These are phyloP conservation scores for Trametes sanguinea DNA, from an alignment of 768 basidiomycete species.

Conservation along the genomic window DNA sequence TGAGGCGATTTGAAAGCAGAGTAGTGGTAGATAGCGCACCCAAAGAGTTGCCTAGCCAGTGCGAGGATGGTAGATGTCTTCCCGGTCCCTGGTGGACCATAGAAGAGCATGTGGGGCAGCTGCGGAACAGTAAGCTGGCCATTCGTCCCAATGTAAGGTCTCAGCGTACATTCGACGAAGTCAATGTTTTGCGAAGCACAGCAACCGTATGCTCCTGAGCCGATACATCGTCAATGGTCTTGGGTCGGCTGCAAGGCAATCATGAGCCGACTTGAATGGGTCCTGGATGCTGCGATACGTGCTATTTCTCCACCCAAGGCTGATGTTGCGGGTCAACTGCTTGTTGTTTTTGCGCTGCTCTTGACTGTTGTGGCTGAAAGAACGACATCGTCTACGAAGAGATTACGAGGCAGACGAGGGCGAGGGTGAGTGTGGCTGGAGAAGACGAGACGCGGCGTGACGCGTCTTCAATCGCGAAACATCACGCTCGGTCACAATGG, in stretches of 20 bases:
- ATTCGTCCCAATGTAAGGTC: background rate
- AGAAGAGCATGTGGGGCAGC: slow-evolving; percentile 99
- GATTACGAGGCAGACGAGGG: background rate
- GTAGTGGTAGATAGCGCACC: slow-evolving; percentile 48
- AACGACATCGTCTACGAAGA: slow-evolving; percentile 55
- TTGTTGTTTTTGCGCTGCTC: slow-evolving; percentile 35
- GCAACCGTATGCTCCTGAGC: slow-evolving; percentile 96
- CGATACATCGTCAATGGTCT: slow-evolving; percentile 96
- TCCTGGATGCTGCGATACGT: background rate
- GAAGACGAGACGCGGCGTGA: slow-evolving; percentile 38
- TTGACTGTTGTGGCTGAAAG: slow-evolving; percentile 46
- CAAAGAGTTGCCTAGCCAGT: slow-evolving; percentile 89
- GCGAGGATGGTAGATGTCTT: slow-evolving; percentile 99
- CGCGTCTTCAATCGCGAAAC: slow-evolving; percentile 29
- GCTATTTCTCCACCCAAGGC: slow-evolving; percentile 99
- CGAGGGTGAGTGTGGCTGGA: background rate
- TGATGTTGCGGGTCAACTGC: slow-evolving; percentile 60
- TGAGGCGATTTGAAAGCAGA: background rate
- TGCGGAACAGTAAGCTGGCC: slow-evolving; percentile 35
- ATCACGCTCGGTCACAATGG: slow-evolving; percentile 25
- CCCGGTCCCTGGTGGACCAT: slow-evolving; percentile 97
- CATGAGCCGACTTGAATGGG: background rate
- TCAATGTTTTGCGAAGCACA: slow-evolving; percentile 87
- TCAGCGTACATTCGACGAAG: slow-evolving; percentile 78
- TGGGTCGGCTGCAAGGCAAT: slow-evolving; percentile 70